Percentiles rank a stretch among this genome's conserved stretches.
Conservation (phyloP, 2,329 filamentous ascomycete genomes). For the Colletotrichum sp. region DNA sequence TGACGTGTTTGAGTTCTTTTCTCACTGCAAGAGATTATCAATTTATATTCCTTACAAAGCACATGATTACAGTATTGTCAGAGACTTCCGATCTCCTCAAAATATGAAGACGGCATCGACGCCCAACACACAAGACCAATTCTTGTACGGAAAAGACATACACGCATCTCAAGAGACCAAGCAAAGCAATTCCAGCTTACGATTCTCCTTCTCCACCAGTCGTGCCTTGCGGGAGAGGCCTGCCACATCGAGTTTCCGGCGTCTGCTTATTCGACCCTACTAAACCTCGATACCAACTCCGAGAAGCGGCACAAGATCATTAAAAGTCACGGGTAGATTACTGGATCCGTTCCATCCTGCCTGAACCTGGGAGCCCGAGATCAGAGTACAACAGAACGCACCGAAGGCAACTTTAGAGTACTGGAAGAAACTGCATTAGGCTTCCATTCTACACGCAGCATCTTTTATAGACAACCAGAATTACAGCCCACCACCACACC, state of each 20-base stretch:
- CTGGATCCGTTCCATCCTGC: too few relatives aligned
- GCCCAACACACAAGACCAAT: background rate
- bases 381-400: too few relatives aligned
- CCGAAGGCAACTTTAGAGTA: too few relatives aligned
- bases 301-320: background rate
- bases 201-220: background rate
- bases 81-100: too few relatives aligned
- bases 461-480: background rate
- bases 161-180: background rate
- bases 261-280: background rate
- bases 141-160: background rate
- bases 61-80: too few relatives aligned
- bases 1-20: accelerated
- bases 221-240: accelerated
- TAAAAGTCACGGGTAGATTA: background rate
- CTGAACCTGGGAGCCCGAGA: too few relatives aligned
- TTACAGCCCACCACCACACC: background rate
- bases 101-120: too few relatives aligned
- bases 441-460: background rate
- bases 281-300: background rate
- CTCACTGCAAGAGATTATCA: background rate
- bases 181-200: background rate
- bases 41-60: accelerated
- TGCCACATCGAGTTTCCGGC: background rate
- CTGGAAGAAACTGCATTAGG: background rate